Conservation (phyloP, 352 stramenopile genomes). For the Phytophthora litchii region DNA sequence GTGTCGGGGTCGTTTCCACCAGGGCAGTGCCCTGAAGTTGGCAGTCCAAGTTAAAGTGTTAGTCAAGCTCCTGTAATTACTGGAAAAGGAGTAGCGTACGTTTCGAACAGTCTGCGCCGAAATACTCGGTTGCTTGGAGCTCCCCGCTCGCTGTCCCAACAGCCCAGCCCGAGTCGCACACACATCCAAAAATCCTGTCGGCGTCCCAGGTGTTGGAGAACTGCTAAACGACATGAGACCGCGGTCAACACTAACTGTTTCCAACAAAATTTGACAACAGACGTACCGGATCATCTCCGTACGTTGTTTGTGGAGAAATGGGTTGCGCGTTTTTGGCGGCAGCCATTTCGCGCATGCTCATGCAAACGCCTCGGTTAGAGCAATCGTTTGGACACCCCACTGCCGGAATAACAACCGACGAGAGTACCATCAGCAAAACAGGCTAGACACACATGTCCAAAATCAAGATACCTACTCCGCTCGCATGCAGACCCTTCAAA, state of each 20-base stretch:
- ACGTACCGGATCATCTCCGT: constrained; percentile 50
- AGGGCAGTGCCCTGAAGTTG: constrained; percentile 73
- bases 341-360: constrained; percentile 87
- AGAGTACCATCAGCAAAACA: not conserved
- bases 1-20: constrained; percentile 82
- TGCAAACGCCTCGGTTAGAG: constrained; percentile 69
- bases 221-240: constrained; percentile 20
- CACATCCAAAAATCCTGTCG: constrained; percentile 89
- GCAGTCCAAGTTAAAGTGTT: not conserved
- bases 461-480: constrained; percentile 41
- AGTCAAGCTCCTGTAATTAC: not conserved
- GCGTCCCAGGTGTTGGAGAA: constrained; percentile 89
- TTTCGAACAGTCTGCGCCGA: constrained; percentile 86
- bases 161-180: constrained; percentile 87
- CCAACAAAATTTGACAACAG: constrained; percentile 2
- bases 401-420: constrained; percentile 18
- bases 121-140: constrained; percentile 87
- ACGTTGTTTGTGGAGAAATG: constrained; percentile 72
- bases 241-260: constrained; percentile 1
- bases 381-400: constrained; percentile 77
- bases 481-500: constrained; percentile 88
- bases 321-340: constrained; percentile 61
- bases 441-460: not conserved
- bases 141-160: constrained; percentile 78
- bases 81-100: constrained; percentile 40